Evolutionary conservation across 768 basidiomycete species (phyloP).

Genomic region (Suillus occidentalis): DNA sequence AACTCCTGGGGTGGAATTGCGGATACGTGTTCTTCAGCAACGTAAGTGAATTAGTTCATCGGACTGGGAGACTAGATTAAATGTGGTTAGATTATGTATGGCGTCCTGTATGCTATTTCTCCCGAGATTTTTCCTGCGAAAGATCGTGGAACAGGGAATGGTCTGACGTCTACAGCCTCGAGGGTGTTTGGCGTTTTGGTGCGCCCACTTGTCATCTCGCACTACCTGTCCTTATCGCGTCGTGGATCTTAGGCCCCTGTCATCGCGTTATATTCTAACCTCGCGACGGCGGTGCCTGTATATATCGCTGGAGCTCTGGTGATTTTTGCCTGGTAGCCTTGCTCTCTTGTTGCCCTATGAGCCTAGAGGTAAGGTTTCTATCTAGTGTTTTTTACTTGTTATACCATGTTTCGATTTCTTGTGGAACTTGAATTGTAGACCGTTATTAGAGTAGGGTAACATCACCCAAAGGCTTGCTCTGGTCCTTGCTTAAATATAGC

Average conservation of each 20-base stretch:
- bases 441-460: not conserved
- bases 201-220: conserved; percentile 20
- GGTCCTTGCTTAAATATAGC: not conserved
- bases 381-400: conserved; percentile 35
- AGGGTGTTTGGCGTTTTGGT: conserved; percentile 73
- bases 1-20: conserved; percentile 80
- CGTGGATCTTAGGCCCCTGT: conserved; percentile 54
- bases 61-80: not conserved
- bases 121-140: conserved; percentile 73
- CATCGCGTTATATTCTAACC: conserved; percentile 68
- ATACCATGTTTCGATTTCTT: not conserved
- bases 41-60: conserved; percentile 31
- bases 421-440: not conserved
- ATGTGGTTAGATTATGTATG: conserved; percentile 62
- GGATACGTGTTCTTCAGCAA: conserved; percentile 67
- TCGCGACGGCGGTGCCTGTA: conserved; percentile 65
- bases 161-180: conserved; percentile 56
- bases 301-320: conserved; percentile 70
- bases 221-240: not conserved
- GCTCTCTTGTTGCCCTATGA: conserved; percentile 71
- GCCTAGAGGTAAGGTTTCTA: conserved; percentile 69
- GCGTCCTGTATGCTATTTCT: conserved; percentile 69
- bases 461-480: not conserved
- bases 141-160: conserved; percentile 73
- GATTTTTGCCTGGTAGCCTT: conserved; percentile 56